phyloP scores from a whole-genome alignment of 139 green algal species.

The Coelastrella sp. region DNA sequence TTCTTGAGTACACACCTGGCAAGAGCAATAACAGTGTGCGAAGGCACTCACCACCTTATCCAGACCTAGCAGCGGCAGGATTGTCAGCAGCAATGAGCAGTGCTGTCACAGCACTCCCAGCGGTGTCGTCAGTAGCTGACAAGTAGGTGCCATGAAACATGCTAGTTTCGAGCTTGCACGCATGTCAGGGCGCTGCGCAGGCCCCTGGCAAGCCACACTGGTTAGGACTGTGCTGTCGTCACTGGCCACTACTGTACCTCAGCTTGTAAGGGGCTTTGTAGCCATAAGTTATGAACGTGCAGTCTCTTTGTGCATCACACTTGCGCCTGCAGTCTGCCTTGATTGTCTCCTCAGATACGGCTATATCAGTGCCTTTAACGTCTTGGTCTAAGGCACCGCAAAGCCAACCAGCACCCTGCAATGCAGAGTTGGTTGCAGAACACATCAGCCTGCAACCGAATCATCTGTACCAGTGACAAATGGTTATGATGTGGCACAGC shows the following conservation, averaged over 20 bases:
- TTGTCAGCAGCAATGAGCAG: too few species aligned
- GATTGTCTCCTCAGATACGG: neutral
- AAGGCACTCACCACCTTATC: neutral
- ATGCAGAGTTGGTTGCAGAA: neutral
- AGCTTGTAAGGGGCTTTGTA: neutral
- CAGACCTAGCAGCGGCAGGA: neutral
- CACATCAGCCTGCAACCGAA: too few species aligned
- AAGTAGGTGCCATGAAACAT: too few species aligned
- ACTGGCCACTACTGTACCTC: neutral
- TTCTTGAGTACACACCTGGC: neutral
- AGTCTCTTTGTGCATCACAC: neutral
- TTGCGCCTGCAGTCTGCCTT: neutral
- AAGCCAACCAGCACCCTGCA: neutral
- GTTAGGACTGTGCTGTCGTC: too few species aligned
- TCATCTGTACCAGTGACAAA: too few species aligned
- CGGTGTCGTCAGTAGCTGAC: too few species aligned
- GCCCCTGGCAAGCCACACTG: too few species aligned
- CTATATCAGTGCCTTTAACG: neutral
- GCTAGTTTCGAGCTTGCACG: too few species aligned
- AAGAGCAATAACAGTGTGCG: neutral
- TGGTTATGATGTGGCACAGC: too few species aligned
- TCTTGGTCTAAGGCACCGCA: neutral
- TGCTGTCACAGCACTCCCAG: too few species aligned
- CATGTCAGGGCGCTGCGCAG: too few species aligned
- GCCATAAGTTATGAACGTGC: neutral